A percentile compares a stretch with the other conserved stretches of the same genome.
Evolutionary conservation across 2,329 filamentous ascomycete genomes (phyloP).

Genomic region (Paramyrothecium sp.): DNA sequence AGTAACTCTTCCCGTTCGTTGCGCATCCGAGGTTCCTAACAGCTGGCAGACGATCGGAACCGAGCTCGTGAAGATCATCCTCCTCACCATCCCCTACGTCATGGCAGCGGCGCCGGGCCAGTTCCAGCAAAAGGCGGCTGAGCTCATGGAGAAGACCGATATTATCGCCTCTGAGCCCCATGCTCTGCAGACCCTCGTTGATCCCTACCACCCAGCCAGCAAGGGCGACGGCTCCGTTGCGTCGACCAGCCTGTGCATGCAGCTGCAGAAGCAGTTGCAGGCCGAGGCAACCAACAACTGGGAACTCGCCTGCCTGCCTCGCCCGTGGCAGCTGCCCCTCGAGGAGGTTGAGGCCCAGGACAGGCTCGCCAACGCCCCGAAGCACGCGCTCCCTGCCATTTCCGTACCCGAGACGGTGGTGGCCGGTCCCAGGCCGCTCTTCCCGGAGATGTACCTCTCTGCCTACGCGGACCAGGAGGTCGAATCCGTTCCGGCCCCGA

Average conservation of each 20-base stretch:
- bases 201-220: slow-evolving; percentile 72
- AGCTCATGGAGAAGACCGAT: slow-evolving; percentile 89
- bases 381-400: slow-evolving; percentile 77
- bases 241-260: slow-evolving; percentile 67
- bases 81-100: slow-evolving; percentile 89
- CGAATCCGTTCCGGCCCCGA: slow-evolving; percentile 79
- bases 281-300: slow-evolving; percentile 72
- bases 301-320: slow-evolving; percentile 68
- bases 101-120: slow-evolving; percentile 71
- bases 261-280: slow-evolving; percentile 85
- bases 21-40: slow-evolving; percentile 8
- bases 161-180: slow-evolving; percentile 90
- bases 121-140: slow-evolving; percentile 70
- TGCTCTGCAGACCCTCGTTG: slow-evolving; percentile 78
- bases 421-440: slow-evolving; percentile 72
- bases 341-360: slow-evolving; percentile 60
- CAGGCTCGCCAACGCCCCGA: slow-evolving; percentile 59
- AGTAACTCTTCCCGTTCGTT: slow-evolving; percentile 34
- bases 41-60: slow-evolving; percentile 61
- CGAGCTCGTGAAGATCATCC: slow-evolving; percentile 94
- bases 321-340: slow-evolving; percentile 64
- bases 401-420: slow-evolving; percentile 73
- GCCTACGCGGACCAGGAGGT: slow-evolving; percentile 86
- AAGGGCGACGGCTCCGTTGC: slow-evolving; percentile 63
- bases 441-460: slow-evolving; percentile 92